Evolutionary conservation across 2,329 filamentous ascomycete species (phyloP).

Genomic region (Botrytis paeoniae): DNA sequence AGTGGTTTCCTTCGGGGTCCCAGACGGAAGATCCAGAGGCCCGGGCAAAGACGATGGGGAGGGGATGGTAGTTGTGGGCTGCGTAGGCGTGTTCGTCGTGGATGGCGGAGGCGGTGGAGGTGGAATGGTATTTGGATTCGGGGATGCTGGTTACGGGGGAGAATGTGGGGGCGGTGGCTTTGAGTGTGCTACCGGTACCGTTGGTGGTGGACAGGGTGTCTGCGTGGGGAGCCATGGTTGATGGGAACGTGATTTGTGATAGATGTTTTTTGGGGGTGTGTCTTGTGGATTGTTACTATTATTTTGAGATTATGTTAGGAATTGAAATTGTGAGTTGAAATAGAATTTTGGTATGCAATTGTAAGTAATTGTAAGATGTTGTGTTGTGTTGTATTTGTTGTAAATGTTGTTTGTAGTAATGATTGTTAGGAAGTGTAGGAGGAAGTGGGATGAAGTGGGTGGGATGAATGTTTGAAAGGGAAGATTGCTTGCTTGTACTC

Average conservation of each 20-base stretch:
- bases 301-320: not conserved
- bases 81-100: slow-evolving; percentile 77
- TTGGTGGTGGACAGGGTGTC: slow-evolving; percentile 36
- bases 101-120: slow-evolving; percentile 78
- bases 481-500: not conserved
- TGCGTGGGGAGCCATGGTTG: slow-evolving; percentile 58
- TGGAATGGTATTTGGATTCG: slow-evolving; percentile 60
- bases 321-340: not conserved
- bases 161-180: slow-evolving; percentile 37
- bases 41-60: slow-evolving; percentile 87
- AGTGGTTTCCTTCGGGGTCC: slow-evolving; percentile 94
- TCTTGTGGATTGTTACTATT: not conserved
- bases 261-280: not conserved
- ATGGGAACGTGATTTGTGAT: not conserved
- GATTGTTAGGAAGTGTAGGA: not conserved
- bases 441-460: not conserved
- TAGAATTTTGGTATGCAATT: not conserved
- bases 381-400: not conserved
- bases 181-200: slow-evolving; percentile 39
- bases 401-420: not conserved
- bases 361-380: not conserved
- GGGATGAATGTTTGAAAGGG: not conserved
- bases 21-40: slow-evolving; percentile 86
- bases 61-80: slow-evolving; percentile 97
- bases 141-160: slow-evolving; percentile 32